phyloP scores from a whole-genome alignment of 2,329 filamentous ascomycete species.

The Trichoderma sp. region DNA sequence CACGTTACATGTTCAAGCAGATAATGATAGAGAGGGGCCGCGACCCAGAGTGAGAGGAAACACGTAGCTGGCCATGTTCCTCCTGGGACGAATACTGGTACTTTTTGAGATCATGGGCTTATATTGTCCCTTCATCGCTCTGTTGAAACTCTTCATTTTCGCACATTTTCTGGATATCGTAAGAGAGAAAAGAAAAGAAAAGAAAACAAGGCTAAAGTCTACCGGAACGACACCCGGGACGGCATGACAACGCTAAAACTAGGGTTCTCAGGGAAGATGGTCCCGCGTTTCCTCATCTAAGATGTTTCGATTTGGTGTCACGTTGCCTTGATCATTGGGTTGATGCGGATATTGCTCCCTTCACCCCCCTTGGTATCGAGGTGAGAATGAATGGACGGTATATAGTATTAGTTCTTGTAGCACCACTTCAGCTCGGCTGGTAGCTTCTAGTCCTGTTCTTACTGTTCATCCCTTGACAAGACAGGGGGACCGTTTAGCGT shows the following conservation, averaged over 20 bases:
- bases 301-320: background rate
- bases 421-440: background rate
- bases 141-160: background rate
- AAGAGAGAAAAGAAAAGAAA: background rate
- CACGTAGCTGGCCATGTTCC: background rate
- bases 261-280: background rate
- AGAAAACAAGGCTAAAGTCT: background rate
- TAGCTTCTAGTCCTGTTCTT: background rate
- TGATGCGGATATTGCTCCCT: background rate
- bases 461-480: background rate
- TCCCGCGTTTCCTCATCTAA: background rate
- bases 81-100: too few species aligned
- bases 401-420: background rate
- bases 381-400: background rate
- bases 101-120: background rate
- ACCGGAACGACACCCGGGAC: constrained; percentile 16
- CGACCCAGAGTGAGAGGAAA: background rate
- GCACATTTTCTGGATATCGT: background rate
- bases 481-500: background rate
- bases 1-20: background rate
- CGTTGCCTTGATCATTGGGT: background rate
- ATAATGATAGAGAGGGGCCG: too few species aligned
- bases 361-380: background rate
- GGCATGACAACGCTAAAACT: constrained; percentile 2
- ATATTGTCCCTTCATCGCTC: background rate